Evolutionary conservation across 2,329 filamentous ascomycete genomes (phyloP).

Genomic region (Emericellopsis atlantica): DNA sequence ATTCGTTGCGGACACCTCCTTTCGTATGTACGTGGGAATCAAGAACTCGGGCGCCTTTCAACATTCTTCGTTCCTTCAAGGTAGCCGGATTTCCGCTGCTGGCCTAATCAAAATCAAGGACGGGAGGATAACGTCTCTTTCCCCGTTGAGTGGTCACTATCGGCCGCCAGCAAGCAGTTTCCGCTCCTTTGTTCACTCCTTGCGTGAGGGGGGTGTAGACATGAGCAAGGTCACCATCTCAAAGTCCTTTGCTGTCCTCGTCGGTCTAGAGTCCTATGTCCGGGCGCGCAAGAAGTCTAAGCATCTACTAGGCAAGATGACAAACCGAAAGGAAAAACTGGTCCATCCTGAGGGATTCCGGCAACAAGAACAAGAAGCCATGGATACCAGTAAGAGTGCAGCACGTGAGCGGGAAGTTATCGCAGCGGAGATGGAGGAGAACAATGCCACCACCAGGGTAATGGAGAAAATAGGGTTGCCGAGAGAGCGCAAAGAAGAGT

Average conservation of each 20-base stretch:
- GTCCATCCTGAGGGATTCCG: conserved; percentile 47
- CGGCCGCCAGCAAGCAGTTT: conserved; percentile 76
- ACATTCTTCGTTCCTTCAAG: conserved; percentile 80
- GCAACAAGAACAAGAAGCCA: conserved; percentile 43
- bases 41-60: conserved; percentile 84
- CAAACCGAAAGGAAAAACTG: conserved; percentile 43
- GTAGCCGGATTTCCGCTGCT: conserved; percentile 67
- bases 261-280: conserved; percentile 71
- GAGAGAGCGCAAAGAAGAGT: too few relatives aligned
- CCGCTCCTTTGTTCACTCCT: conserved; percentile 61
- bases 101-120: conserved; percentile 77
- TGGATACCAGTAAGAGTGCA: conserved; percentile 48
- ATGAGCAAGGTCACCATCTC: conserved; percentile 68
- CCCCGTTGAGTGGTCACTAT: conserved; percentile 68
- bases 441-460: conserved; percentile 14
- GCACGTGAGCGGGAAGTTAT: conserved; percentile 31
- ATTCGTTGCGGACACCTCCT: conserved; percentile 78
- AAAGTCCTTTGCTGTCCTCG: conserved; percentile 68
- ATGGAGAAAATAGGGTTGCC: conserved; percentile 23
- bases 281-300: conserved; percentile 56
- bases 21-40: conserved; percentile 79
- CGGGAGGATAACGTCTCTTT: conserved; percentile 62
- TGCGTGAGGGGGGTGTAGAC: conserved; percentile 65
- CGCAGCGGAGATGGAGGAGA: conserved; percentile 24
- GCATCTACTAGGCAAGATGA: conserved; percentile 32